A percentile compares a stretch with the other conserved stretches of the same genome.
Evolutionary conservation across 2,329 filamentous ascomycete species (phyloP).

Genomic region (Lasiodiplodia sp.): DNA sequence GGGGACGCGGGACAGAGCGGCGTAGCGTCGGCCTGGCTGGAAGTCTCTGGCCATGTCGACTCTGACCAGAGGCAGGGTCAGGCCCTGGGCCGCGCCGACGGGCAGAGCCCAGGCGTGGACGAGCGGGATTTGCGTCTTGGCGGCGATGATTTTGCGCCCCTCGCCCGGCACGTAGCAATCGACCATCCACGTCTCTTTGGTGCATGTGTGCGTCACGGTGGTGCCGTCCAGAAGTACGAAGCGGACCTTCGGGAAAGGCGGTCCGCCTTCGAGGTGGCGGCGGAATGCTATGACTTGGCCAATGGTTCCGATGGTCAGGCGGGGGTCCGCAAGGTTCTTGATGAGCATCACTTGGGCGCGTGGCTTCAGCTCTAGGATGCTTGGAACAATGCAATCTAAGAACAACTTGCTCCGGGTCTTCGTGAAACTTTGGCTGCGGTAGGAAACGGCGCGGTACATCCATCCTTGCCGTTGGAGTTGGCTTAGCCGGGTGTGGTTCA

Average conservation of each 20-base stretch:
- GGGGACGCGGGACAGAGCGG: constrained; percentile 48
- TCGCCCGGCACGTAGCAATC: neutral
- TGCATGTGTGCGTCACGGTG: neutral
- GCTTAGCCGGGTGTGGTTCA: neutral
- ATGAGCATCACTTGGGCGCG: neutral
- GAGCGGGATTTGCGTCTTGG: constrained; percentile 68
- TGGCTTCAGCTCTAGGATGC: neutral
- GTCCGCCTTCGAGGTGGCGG: too few relatives aligned
- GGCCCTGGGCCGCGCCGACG: constrained; percentile 68
- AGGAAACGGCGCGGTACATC: neutral
- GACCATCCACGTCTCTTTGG: neutral
- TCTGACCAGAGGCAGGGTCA: constrained; percentile 66
- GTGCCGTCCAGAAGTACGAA: neutral
- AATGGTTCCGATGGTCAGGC: neutral
- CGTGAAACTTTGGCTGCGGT: neutral
- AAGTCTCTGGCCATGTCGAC: constrained; percentile 63
- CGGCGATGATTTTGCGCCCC: neutral
- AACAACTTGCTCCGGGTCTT: neutral
- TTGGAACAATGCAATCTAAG: neutral
- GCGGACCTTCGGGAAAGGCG: neutral
- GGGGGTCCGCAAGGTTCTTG: neutral
- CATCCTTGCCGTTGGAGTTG: neutral
- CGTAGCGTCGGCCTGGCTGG: constrained; percentile 67
- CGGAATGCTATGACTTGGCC: neutral
- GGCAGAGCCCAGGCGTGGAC: constrained; percentile 68